phyloP scores from a whole-genome alignment of 2,329 filamentous ascomycete genomes.

The Bertia moriformis region DNA sequence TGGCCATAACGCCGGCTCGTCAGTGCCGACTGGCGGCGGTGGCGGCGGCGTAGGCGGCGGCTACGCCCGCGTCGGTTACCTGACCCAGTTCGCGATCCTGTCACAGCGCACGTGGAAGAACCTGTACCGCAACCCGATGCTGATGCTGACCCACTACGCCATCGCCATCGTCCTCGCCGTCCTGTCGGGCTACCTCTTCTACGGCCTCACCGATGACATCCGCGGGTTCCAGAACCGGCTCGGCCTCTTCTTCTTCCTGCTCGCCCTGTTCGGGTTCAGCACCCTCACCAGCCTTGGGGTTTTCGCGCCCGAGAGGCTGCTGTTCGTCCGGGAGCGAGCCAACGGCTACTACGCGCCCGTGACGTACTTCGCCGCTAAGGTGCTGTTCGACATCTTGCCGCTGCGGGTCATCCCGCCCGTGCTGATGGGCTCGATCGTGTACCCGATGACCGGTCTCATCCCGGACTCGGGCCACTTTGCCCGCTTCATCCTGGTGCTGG shows the following conservation, averaged over 20 bases:
- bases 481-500: conserved; percentile 78
- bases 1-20: conserved; percentile 34
- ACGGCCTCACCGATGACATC: conserved; percentile 88
- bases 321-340: conserved; percentile 85
- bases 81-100: conserved; percentile 74
- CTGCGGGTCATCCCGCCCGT: conserved; percentile 84
- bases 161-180: conserved; percentile 91
- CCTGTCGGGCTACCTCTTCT: conserved; percentile 89
- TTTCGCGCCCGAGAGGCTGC: conserved; percentile 75
- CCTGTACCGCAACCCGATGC: conserved; percentile 87
- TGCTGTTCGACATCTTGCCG: conserved; percentile 95
- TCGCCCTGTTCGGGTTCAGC: conserved; percentile 92
- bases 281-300: conserved; percentile 87
- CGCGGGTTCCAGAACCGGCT: conserved; percentile 94
- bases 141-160: conserved; percentile 97
- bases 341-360: conserved; percentile 93
- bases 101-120: conserved; percentile 92
- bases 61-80: conserved; percentile 70
- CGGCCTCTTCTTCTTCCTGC: conserved; percentile 91
- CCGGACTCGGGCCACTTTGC: conserved; percentile 72
- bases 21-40: too few relatives aligned
- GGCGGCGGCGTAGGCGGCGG: conserved; percentile 55
- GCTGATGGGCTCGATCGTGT: conserved; percentile 88
- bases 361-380: conserved; percentile 88
- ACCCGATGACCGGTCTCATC: conserved; percentile 91